Evolutionary conservation across 202 grass and related monocot genomes (phyloP), one percentile per base, ranked within the genome.

Genomic region (Panicum hallii): DNA sequence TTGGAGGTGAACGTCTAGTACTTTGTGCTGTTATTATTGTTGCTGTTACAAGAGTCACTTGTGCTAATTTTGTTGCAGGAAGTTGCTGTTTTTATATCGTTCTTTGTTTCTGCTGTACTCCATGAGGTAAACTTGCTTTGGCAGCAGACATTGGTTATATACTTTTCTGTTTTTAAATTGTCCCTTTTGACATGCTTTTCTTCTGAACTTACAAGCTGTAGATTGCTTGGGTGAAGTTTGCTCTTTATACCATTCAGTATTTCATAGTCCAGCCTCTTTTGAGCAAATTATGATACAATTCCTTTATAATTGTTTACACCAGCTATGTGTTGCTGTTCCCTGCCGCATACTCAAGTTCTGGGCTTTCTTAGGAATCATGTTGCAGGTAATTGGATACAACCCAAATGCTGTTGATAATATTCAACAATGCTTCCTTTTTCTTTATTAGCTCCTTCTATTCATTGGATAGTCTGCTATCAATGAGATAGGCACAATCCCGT

Each of bases 301-400:
- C 67, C 12, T 67, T 48, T 69, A 64, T 70, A 80, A 77, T 55
- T 84, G 22, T 38, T 38, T 56, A 82, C 38, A 64, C 76, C 82
- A 94, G 93, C 66, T 94, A 46, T 86, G 82, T 70, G 69, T 92
- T 75, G 90, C 90, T 79, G 93, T 90, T 58, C 93, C 93, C 42
- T 94, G 93, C 85, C 93, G 32, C 62, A 94, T 92, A 86, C 44
- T 88, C 80, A 94, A 90, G 82, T 92, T 94, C 63, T 94, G 90
- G 93, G 93, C 93, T 78, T 92, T 92, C 86, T 62, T 94, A 78
- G 93, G 93, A 67, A 94, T 94, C 86, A 86, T 94, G 88, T 46
- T 92, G 68, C 90, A 94, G 92, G 92, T 94, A 90, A 74, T 19
- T 82, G 45, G 43, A 55, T 38, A n/a, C 13, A 28, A 30, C 45